Conservation (phyloP, 768 basidiomycete genomes). For the Hemileccinum rubropunctum region DNA sequence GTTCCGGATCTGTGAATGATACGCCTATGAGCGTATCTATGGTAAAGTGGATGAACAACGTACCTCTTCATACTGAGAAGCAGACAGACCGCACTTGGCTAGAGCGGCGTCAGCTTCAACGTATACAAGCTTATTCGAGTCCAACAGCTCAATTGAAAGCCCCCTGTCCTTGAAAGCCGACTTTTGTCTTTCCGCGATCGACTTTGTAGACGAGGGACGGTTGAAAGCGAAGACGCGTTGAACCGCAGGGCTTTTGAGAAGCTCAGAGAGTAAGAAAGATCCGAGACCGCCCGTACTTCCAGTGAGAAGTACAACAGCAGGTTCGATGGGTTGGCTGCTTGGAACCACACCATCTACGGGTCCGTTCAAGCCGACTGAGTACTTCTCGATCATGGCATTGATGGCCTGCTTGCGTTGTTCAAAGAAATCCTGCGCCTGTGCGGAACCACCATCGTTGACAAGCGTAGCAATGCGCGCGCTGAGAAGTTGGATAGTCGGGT, state of each 20-base stretch:
- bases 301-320: slow-evolving; percentile 35
- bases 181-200: slow-evolving; percentile 27
- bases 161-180: slow-evolving; percentile 31
- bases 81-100: slow-evolving; percentile 30
- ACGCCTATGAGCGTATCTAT: background rate
- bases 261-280: slow-evolving; percentile 31
- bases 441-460: background rate
- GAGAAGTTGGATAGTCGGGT: slow-evolving; percentile 40
- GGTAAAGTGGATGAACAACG: background rate
- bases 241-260: slow-evolving; percentile 25
- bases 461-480: slow-evolving; percentile 20
- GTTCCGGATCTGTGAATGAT: slow-evolving; percentile 26
- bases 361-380: slow-evolving; percentile 24
- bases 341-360: slow-evolving; percentile 10
- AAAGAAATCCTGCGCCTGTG: background rate
- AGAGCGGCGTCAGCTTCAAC: slow-evolving; percentile 33
- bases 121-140: slow-evolving; percentile 32
- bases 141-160: slow-evolving; percentile 26
- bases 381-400: slow-evolving; percentile 40
- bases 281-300: slow-evolving; percentile 43
- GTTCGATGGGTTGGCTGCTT: slow-evolving; percentile 1
- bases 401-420: slow-evolving; percentile 24
- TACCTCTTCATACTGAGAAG: slow-evolving; percentile 17
- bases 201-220: slow-evolving; percentile 18
- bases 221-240: slow-evolving; percentile 34